phyloP scores from a whole-genome alignment of 805 yeast genomes.

The Allodekkera sacchari region DNA sequence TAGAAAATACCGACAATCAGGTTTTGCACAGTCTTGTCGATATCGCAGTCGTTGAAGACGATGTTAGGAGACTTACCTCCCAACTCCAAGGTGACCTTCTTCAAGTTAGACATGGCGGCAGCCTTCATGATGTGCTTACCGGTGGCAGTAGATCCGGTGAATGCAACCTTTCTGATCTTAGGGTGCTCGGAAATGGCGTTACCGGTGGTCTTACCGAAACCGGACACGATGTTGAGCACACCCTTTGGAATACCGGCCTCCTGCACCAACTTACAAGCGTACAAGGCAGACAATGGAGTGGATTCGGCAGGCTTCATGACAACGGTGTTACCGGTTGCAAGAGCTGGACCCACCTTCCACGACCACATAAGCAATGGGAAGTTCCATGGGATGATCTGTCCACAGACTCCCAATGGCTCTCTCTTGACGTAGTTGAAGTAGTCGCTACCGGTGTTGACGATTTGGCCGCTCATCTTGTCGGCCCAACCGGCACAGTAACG shows the following conservation, averaged over 20 bases:
- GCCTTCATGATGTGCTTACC: constrained; percentile 66
- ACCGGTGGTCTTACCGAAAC: constrained; percentile 82
- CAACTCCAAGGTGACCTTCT: constrained; percentile 75
- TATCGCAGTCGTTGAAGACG: constrained; percentile 68
- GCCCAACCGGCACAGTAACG: constrained; percentile 89
- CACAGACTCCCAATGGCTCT: constrained; percentile 93
- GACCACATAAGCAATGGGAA: constrained; percentile 91
- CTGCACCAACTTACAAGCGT: constrained; percentile 55
- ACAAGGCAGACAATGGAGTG: constrained; percentile 84
- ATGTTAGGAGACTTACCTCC: constrained; percentile 91
- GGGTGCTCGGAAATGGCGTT: constrained; percentile 71
- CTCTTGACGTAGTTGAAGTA: constrained; percentile 74
- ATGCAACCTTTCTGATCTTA: constrained; percentile 81
- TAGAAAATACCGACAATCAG: constrained; percentile 71
- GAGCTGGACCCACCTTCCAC: constrained; percentile 92
- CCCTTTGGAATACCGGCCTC: constrained; percentile 91
- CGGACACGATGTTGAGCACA: constrained; percentile 80
- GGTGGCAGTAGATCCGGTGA: constrained; percentile 90
- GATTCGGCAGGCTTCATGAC: constrained; percentile 88
- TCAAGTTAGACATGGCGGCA: constrained; percentile 59
- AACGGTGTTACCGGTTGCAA: constrained; percentile 83
- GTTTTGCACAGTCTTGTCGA: constrained; percentile 55
- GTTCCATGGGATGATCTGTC: constrained; percentile 96
- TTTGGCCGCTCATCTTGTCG: constrained; percentile 73
- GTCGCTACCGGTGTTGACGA: constrained; percentile 64